Percentiles rank a stretch among this genome's conserved stretches.
phyloP scores from a whole-genome alignment of 805 yeast genomes.

The Suhomyces emberorum region DNA sequence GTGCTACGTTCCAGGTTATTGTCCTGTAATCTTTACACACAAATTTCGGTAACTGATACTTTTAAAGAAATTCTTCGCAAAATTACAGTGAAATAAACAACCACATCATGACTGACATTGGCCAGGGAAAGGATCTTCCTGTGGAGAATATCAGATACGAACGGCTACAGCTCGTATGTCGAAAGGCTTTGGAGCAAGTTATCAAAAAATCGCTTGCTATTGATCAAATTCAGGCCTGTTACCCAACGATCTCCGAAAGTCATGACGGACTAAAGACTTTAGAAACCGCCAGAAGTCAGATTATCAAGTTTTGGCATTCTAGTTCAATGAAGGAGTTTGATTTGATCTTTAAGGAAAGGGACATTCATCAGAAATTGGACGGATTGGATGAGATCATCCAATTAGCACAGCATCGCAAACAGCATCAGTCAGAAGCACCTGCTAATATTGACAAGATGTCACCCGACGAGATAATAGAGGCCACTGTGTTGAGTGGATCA shows the following conservation, averaged over 20 bases:
- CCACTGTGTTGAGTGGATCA: constrained; percentile 21
- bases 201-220: constrained; percentile 45
- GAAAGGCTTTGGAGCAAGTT: constrained; percentile 53
- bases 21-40: too few relatives aligned
- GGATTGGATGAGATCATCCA: constrained; percentile 47
- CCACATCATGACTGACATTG: too few relatives aligned
- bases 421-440: constrained; percentile 7
- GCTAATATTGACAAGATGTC: constrained; percentile 23
- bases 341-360: constrained; percentile 49
- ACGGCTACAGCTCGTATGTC: constrained; percentile 48
- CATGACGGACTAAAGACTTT: constrained; percentile 45
- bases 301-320: constrained; percentile 49
- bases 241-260: constrained; percentile 48
- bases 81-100: too few relatives aligned
- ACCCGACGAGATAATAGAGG: constrained; percentile 32
- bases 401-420: constrained; percentile 34
- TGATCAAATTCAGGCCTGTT: constrained; percentile 52
- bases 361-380: constrained; percentile 41
- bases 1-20: too few relatives aligned
- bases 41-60: too few relatives aligned
- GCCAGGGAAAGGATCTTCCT: too few relatives aligned
- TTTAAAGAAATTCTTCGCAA: too few relatives aligned
- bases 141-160: constrained; percentile 41
- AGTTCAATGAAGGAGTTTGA: constrained; percentile 52
- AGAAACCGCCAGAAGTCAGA: constrained; percentile 49